Base-by-base conservation (phyloP, 1,284 basidiomycete genomes). In the Moesziomyces antarcticus region DNA sequence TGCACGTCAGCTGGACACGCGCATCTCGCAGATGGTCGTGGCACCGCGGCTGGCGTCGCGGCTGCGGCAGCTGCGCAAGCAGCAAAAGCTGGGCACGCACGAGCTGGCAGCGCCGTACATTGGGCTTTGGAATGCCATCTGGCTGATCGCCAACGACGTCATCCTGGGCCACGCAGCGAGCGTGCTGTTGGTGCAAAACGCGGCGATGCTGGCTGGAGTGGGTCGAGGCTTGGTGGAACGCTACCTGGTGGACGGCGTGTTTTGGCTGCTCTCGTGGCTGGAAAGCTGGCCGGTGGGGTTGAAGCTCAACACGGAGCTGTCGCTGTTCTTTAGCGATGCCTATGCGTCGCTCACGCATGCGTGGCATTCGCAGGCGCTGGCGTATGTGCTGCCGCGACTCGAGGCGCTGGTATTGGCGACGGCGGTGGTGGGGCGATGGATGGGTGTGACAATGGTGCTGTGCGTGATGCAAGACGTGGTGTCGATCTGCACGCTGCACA, bases 201-300 rank as follows among this genome's bases (percentile, higher is more conserved):
- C 52, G 16, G 2, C 42, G 1, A 18, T 30, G 20, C 41, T 75
- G 0, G 59, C 73, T 2, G 22, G 51, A 9, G 0, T 50, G 3
- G 40, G 45, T 2, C 66, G 63, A 21, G 13, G 13, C 3, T 11
- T 51, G 21, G 44, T 61, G 13, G 49, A 61, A 18, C 55, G 46
- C 2, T 69, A 56, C 18, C 49, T 66, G 37, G 35, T 71, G 18
- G 42, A 67, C 16, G 40, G 42, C n/a, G 51, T 71, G 35, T 48
- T 66, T 25, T 61, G 48, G 59, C 57, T 59, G 14, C 86, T 97
- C 1, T 75, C 87, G 1, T 98, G 95, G 95, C 87, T 99, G 5
- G 92, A 96, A 82, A 90, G 91, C 60, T 99, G 97, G 95, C 96
- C 96, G 0, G 93, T 91, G 0, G 96, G 97, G 1, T 85, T 99